phyloP scores from a whole-genome alignment of 805 yeast genomes.

The Spathaspora gorwiae region DNA sequence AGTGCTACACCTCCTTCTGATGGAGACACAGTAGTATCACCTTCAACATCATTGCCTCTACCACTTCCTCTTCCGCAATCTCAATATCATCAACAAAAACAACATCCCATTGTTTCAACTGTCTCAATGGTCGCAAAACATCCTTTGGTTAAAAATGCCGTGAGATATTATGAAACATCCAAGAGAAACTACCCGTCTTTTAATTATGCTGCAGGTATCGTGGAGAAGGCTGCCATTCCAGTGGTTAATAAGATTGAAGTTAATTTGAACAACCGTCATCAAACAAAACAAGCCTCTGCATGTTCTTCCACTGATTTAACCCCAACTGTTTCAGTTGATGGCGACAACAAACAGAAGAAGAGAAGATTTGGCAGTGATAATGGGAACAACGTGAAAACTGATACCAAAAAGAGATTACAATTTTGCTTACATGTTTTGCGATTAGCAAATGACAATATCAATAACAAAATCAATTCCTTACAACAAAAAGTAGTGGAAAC shows the following conservation, averaged over 20 bases:
- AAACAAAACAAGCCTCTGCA: constrained; percentile 9
- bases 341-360: constrained; percentile 12
- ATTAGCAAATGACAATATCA: constrained; percentile 74
- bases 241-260: constrained; percentile 47
- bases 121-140: constrained; percentile 36
- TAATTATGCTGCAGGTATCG: constrained; percentile 58
- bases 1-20: constrained; percentile 15
- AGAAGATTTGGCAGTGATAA: constrained; percentile 16
- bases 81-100: neutral
- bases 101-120: constrained; percentile 36
- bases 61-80: neutral
- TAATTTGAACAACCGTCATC: constrained; percentile 39
- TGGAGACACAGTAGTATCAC: constrained; percentile 5
- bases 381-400: constrained; percentile 20
- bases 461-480: constrained; percentile 58
- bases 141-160: constrained; percentile 46
- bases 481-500: constrained; percentile 48
- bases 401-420: constrained; percentile 69
- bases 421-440: constrained; percentile 77
- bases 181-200: constrained; percentile 46
- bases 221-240: constrained; percentile 53
- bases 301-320: neutral
- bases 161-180: constrained; percentile 42
- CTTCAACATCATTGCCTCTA: neutral
- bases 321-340: constrained; percentile 7